Conservation (phyloP, 179 eudicot genomes). For the Spergularia azorica region DNA sequence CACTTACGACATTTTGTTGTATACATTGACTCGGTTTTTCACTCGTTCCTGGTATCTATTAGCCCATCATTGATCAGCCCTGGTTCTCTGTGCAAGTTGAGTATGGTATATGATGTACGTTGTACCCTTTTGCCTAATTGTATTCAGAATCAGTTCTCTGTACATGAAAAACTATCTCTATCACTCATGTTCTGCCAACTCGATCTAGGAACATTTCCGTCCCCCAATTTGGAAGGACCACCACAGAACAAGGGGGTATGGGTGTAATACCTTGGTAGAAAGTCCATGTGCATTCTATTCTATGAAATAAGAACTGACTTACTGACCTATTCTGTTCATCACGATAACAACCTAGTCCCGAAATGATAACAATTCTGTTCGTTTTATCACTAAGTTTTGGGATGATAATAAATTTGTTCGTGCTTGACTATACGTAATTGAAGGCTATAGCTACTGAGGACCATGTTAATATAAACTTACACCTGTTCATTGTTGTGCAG, state of each 20-base stretch:
- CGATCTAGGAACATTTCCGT: background rate
- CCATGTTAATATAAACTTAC: background rate
- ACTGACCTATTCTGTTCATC: too few species aligned
- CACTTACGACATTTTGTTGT: too few species aligned
- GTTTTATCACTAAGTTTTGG: too few species aligned
- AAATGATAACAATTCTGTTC: too few species aligned
- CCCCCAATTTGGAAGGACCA: background rate
- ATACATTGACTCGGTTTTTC: background rate
- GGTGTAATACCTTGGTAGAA: too few species aligned
- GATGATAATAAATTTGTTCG: too few species aligned
- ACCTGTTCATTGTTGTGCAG: constrained; percentile 38
- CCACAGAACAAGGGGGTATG: background rate
- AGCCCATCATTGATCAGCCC: background rate
- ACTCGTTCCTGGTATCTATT: too few species aligned
- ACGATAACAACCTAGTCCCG: too few species aligned
- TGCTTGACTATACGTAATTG: too few species aligned
- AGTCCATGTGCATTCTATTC: background rate
- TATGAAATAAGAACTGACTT: too few species aligned
- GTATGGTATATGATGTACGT: background rate
- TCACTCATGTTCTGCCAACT: background rate
- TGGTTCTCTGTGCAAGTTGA: background rate
- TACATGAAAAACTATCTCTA: background rate
- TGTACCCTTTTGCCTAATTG: background rate
- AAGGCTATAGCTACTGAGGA: background rate
- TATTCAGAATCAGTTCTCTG: too few species aligned